phyloP scores from a whole-genome alignment of 1,139 yeast genomes.

The Pichia sp. region DNA sequence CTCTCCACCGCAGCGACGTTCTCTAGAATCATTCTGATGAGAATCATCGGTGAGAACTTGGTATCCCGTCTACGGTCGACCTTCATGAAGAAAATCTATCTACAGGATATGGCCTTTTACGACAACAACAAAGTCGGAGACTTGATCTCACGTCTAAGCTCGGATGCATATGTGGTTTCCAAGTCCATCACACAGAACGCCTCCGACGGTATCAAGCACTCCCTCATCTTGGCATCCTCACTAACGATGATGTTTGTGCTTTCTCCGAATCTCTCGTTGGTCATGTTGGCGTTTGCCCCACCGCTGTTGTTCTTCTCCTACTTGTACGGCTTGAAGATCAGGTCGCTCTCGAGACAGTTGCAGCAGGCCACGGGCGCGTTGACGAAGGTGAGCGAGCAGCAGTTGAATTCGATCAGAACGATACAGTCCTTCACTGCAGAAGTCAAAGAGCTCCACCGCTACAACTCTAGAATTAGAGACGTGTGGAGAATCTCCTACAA shows the following conservation, averaged over 20 bases:
- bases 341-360: constrained; percentile 66
- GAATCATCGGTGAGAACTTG: constrained; percentile 78
- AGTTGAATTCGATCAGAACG: constrained; percentile 78
- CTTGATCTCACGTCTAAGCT: constrained; percentile 77
- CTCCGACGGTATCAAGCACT: constrained; percentile 83
- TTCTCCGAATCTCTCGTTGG: constrained; percentile 72
- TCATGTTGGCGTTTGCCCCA: constrained; percentile 76
- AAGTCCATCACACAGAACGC: constrained; percentile 83
- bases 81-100: constrained; percentile 69
- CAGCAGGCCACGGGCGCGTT: constrained; percentile 85
- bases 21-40: constrained; percentile 68
- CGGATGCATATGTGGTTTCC: constrained; percentile 88
- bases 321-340: constrained; percentile 73
- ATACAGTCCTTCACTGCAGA: constrained; percentile 91
- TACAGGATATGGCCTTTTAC: constrained; percentile 88
- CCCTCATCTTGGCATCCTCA: constrained; percentile 77
- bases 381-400: constrained; percentile 89
- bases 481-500: constrained; percentile 71
- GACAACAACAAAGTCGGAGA: constrained; percentile 94
- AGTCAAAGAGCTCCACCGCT: constrained; percentile 54
- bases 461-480: constrained; percentile 65
- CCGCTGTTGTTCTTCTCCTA: constrained; percentile 74
- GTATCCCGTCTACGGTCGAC: constrained; percentile 78
- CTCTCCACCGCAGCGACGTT: constrained; percentile 76
- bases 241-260: constrained; percentile 84